These are phyloP conservation scores for Globisporangium splendens DNA, from an alignment of 352 stramenopile genomes.

Conservation along the genomic window DNA sequence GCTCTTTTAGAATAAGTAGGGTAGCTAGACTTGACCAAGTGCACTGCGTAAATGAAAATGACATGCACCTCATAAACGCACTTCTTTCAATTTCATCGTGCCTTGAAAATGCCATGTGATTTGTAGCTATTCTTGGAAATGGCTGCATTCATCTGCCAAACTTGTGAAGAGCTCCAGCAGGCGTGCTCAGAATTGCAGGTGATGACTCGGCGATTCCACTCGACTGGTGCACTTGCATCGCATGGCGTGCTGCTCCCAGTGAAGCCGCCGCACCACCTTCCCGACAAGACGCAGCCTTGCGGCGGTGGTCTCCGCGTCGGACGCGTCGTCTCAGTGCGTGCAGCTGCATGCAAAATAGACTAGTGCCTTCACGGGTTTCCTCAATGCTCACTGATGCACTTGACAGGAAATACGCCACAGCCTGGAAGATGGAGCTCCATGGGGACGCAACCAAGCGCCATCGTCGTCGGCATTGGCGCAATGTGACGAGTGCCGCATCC, in stretches of 20 bases:
- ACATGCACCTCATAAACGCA: neutral
- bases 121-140: too few species aligned
- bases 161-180: too few species aligned
- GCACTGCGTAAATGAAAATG: neutral
- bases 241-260: neutral
- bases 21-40: too few species aligned
- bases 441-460: constrained; percentile 17
- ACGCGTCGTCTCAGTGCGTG: constrained; percentile 46
- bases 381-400: neutral
- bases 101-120: too few species aligned
- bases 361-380: neutral
- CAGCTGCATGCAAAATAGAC: too few species aligned
- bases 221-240: neutral
- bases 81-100: too few species aligned
- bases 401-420: constrained; percentile 30
- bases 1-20: neutral
- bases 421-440: constrained; percentile 8
- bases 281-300: constrained; percentile 15
- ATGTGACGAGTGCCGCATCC: constrained; percentile 47
- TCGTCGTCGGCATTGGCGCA: constrained; percentile 24
- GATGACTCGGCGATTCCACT: neutral
- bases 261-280: neutral
- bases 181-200: neutral
- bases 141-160: too few species aligned
- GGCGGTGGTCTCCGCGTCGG: constrained; percentile 45